Percentiles rank a stretch among this genome's conserved stretches.
phyloP scores from a whole-genome alignment of 768 basidiomycete species.

The Psilocybe azurescens region DNA sequence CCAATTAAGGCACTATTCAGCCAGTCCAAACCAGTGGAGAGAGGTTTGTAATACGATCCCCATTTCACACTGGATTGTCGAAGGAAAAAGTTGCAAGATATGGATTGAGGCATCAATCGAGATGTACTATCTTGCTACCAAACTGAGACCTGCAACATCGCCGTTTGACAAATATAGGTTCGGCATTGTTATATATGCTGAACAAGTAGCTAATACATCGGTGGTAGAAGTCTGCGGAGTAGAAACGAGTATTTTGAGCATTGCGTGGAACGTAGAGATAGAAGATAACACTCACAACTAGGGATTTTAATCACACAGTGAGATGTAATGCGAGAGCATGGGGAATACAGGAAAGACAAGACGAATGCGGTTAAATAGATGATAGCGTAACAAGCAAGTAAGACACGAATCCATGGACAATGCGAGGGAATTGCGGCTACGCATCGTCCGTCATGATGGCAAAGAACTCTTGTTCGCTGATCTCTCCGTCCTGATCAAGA shows the following conservation, averaged over 20 bases:
- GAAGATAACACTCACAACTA: constrained; percentile 21
- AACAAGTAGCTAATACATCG: constrained; percentile 22
- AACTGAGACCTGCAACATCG: constrained; percentile 6
- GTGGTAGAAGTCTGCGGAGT: constrained; percentile 23
- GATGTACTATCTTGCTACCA: constrained; percentile 19
- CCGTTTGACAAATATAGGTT: constrained; percentile 24
- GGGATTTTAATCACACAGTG: constrained; percentile 25
- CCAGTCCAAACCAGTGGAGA: constrained; percentile 4
- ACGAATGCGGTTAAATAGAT: constrained; percentile 26
- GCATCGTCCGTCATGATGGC: constrained; percentile 96
- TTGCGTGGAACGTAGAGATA: constrained; percentile 11
- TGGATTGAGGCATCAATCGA: constrained; percentile 15
- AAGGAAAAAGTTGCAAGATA: constrained; percentile 17
- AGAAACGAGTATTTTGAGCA: constrained; percentile 17
- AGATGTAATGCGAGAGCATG: constrained; percentile 20
- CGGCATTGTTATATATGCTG: constrained; percentile 22
- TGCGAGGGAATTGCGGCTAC: constrained; percentile 35
- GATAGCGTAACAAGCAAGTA: constrained; percentile 21
- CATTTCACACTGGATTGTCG: constrained; percentile 14
- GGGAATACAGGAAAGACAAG: constrained; percentile 23
- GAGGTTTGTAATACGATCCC: constrained; percentile 9
- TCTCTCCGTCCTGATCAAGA: constrained; percentile 97
- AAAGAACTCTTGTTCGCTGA: constrained; percentile 95
- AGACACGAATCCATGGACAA: constrained; percentile 10
- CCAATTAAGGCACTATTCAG: constrained; percentile 2